phyloP scores from a whole-genome alignment of 805 yeast genomes.

The Metschnikowia rubicola region DNA sequence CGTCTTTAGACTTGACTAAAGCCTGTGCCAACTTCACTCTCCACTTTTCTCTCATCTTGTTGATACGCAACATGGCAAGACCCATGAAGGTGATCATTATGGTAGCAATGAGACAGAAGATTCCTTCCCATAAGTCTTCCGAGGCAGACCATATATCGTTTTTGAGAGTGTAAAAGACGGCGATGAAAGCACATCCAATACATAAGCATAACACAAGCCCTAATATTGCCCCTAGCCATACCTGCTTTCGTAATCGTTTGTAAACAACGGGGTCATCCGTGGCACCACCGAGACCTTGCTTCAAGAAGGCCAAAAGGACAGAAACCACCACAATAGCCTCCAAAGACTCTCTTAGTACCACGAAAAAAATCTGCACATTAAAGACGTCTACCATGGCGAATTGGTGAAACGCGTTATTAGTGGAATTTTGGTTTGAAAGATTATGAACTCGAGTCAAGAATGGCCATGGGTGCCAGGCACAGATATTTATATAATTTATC shows the following conservation, averaged over 20 bases:
- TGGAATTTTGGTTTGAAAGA: not conserved
- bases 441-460: too few relatives aligned
- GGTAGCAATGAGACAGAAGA: conserved; percentile 86
- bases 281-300: conserved; percentile 73
- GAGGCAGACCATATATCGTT: conserved; percentile 81
- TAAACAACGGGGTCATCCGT: conserved; percentile 48
- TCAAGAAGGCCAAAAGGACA: conserved; percentile 84
- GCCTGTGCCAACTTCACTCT: conserved; percentile 90
- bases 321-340: conserved; percentile 93
- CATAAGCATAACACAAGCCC: conserved; percentile 80
- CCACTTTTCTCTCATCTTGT: conserved; percentile 97
- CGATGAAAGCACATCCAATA: conserved; percentile 91
- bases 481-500: too few relatives aligned
- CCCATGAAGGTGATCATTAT: conserved; percentile 91
- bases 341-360: conserved; percentile 87
- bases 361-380: conserved; percentile 75
- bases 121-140: conserved; percentile 95
- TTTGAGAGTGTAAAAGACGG: conserved; percentile 79
- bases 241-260: conserved; percentile 66
- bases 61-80: conserved; percentile 90
- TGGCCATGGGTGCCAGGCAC: too few relatives aligned
- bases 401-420: not conserved
- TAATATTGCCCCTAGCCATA: conserved; percentile 74
- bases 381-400: conserved; percentile 51
- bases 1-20: conserved; percentile 44